Base-by-base conservation (phyloP, 2,329 filamentous ascomycete genomes). In the Neonectria sp. region DNA sequence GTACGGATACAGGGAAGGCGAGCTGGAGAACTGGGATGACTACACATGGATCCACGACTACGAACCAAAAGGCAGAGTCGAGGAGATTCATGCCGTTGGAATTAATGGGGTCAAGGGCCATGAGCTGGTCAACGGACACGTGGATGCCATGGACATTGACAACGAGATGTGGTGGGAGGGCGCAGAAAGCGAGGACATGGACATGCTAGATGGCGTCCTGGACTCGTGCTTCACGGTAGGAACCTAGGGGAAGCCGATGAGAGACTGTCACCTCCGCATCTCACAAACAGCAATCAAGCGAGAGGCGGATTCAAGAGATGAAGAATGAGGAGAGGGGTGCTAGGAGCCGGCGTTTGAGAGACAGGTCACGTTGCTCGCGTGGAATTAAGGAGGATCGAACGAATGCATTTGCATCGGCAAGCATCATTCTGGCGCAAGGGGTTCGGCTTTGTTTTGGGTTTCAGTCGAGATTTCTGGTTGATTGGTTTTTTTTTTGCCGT, bases 1-100 rank as follows among this genome's bases (percentile, higher is more conserved):
- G 74, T 89, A 90, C 68, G 88, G 88, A 6, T 95, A 93, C 75
- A 86, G 92, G 35, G 94, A 96, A 76, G 92, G 92, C 61, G 93
- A 95, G 78, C 84, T 94, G 15, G 92, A 94, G 72, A 85, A 88
- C 63, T 91, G 88, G 83, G 80, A 88, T 51, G 88, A 91, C 72
- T 89, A 90, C 73, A 86, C 87, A 1, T 90, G 83, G 78, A 72
- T 88, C 27, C 82, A 85, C 21, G 82, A 81, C 33, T 58, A 79
- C 68, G 66, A 77, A 33, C 80, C 80, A 12, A 57, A 63, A 12
- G 64, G 65, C 5, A 55, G 58, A 27, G 61, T 73, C 6, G 75
- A 78, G 29, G 76, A 77, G 49, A 76, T 81, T 60, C 72, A 75
- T 13, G 77, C 76, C 2, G 64, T 78, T 27, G 76, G 75, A 25